phyloP scores from a whole-genome alignment of 805 yeast species.

The Ogataea corticis region DNA sequence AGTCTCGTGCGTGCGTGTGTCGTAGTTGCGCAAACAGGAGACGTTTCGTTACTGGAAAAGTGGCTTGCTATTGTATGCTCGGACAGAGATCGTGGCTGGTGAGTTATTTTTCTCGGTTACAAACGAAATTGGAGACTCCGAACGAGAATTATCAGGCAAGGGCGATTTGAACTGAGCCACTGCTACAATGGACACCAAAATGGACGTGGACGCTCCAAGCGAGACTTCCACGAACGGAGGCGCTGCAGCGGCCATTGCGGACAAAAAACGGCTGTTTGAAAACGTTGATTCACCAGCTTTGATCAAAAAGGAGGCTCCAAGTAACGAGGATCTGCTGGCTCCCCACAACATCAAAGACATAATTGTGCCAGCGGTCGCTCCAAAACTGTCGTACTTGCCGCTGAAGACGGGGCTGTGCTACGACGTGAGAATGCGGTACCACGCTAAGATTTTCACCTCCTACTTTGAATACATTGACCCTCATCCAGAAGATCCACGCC shows the following conservation, averaged over 20 bases:
- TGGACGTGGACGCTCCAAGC: constrained; percentile 18
- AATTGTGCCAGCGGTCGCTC: constrained; percentile 59
- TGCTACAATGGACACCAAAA: constrained; percentile 16
- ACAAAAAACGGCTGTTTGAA: constrained; percentile 1
- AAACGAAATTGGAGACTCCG: background rate
- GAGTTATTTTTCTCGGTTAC: no score
- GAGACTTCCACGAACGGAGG: background rate
- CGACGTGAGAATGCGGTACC: constrained; percentile 97
- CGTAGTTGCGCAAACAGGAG: background rate
- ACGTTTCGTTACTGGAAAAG: background rate
- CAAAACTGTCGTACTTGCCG: constrained; percentile 69
- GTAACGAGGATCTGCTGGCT: background rate
- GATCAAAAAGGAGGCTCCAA: constrained; percentile 7
- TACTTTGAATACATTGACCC: constrained; percentile 95
- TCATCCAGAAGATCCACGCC: constrained; percentile 97
- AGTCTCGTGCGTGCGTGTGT: no score
- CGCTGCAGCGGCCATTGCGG: background rate
- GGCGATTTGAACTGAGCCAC: background rate
- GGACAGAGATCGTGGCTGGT: no score
- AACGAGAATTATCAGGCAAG: background rate
- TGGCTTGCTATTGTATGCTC: no score
- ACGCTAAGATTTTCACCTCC: constrained; percentile 89
- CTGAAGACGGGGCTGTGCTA: constrained; percentile 92
- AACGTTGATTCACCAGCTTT: background rate
- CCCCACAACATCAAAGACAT: constrained; percentile 19